Conservation (phyloP, 176 grass and related monocot species). For the Tuctoria greenei region DNA sequence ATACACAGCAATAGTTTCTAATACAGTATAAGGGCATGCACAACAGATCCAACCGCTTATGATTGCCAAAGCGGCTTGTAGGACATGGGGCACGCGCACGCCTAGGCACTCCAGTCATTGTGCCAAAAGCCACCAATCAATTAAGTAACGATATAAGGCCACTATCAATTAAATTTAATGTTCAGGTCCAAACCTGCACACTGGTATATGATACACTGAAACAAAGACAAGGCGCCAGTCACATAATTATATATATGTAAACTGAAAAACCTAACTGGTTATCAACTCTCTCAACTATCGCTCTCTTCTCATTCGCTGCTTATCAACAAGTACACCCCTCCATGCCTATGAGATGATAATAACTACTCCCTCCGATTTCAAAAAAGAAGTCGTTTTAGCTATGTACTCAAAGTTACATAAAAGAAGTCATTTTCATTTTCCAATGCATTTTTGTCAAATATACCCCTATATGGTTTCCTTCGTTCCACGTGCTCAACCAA, state of each 20-base stretch:
- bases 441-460: too few relatives aligned
- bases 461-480: too few relatives aligned
- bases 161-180: conserved; percentile 66
- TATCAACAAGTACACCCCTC: conserved; percentile 54
- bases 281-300: conserved; percentile 51
- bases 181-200: conserved; percentile 86
- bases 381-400: too few relatives aligned
- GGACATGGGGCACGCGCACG: too few relatives aligned
- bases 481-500: too few relatives aligned
- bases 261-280: conserved; percentile 40
- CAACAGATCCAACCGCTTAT: background rate
- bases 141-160: conserved; percentile 41
- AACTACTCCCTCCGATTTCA: too few relatives aligned
- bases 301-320: conserved; percentile 49
- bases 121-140: background rate
- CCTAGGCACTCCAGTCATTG: too few relatives aligned
- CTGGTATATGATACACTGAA: conserved; percentile 63
- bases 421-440: too few relatives aligned
- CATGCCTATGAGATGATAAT: conserved; percentile 40
- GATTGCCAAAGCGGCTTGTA: too few relatives aligned
- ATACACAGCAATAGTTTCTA: background rate
- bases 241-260: conserved; percentile 87
- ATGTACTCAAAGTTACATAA: too few relatives aligned
- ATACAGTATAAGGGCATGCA: background rate
- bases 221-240: conserved; percentile 54